Evolutionary conservation across 2,329 filamentous ascomycete genomes (phyloP).

Genomic region (Blumeria graminis): DNA sequence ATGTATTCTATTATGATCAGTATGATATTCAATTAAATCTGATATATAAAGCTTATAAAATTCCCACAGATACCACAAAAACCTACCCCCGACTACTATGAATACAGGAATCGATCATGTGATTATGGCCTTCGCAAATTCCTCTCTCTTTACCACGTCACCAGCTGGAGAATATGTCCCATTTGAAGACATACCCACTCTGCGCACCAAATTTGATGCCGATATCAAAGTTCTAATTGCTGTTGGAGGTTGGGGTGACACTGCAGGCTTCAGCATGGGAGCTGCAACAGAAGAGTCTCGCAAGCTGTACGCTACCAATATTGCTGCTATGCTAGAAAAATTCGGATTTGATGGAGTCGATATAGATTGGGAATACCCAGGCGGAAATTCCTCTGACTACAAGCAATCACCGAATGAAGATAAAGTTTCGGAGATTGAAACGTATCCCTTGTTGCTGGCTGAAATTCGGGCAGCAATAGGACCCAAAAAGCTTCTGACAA

Average conservation of each 20-base stretch:
- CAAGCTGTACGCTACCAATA: conserved; percentile 34
- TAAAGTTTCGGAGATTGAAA: conserved; percentile 35
- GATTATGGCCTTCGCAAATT: conserved; percentile 8
- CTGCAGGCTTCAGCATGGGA: conserved; percentile 33
- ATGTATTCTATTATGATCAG: conserved; percentile 1
- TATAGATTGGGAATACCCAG: conserved; percentile 27
- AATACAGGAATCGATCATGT: conserved; percentile 7
- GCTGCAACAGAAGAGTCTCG: conserved; percentile 27
- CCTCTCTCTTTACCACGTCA: conserved; percentile 5
- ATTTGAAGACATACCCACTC: conserved; percentile 5
- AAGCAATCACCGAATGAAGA: conserved; percentile 34
- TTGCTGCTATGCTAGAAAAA: conserved; percentile 33
- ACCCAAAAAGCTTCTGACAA: conserved; percentile 32
- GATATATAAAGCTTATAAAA: neutral
- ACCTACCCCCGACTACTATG: conserved; percentile 5
- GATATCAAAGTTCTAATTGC: conserved; percentile 42
- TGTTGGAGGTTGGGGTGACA: conserved; percentile 54
- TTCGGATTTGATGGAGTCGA: conserved; percentile 40
- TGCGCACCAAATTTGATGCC: conserved; percentile 17
- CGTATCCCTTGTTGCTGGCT: conserved; percentile 34
- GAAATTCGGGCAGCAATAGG: conserved; percentile 34
- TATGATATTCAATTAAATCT: neutral
- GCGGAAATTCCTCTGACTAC: conserved; percentile 41
- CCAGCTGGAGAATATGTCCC: conserved; percentile 7
- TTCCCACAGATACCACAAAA: conserved; percentile 4